Base-by-base conservation (phyloP, 78 protist genomes). In the Tieghemostelium lacteum region DNA sequence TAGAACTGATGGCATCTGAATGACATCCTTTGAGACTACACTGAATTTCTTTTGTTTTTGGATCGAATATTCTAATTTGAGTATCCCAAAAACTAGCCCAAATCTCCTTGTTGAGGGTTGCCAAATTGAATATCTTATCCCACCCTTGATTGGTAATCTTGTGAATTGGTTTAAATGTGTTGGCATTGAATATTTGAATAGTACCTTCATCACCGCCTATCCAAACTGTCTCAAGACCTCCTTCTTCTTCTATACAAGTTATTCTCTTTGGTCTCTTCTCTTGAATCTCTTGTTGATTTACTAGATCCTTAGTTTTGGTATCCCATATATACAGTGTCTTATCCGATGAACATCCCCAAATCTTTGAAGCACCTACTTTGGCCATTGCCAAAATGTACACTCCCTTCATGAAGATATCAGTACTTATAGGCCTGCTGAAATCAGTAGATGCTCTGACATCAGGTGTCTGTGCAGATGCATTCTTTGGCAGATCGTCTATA, bases 151-250 rank as follows among this genome's bases (percentile, higher is more conserved):
- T 83, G 28, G 36, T 24, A 29, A 83, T 69, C 42, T 45, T 83
- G 33, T 83, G 91, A 24, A 67, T 62, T 2, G 58, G 26, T 60
- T 83, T 58, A 60, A 55, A 83, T 60, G 78, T 67, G 49, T 66
- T 69, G 37, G 91, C 37, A 83, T 83, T 69, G 3, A 69, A 60
- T 24, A 83, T 83, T 69, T 83, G 78, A 39, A 83, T 66, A 28
- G 91, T 58, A 29, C 91, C 91, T 69, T 83, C 91, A 60, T 83
- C 91, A 60, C 78, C 76, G 42, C 91, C 91, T 8, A 83, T 60
- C 91, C 91, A 83, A 69, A 83, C 66, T 5, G 66, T 37, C 31
- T 83, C 91, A 14, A 42, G n/a, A n/a, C n/a, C n/a, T n/a, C n/a
- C n/a, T 7, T 83, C 91, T 19, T 83, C 91, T n/a, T 83, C 78